phyloP scores from a whole-genome alignment of 352 stramenopile species.

The Phytophthora europaea region DNA sequence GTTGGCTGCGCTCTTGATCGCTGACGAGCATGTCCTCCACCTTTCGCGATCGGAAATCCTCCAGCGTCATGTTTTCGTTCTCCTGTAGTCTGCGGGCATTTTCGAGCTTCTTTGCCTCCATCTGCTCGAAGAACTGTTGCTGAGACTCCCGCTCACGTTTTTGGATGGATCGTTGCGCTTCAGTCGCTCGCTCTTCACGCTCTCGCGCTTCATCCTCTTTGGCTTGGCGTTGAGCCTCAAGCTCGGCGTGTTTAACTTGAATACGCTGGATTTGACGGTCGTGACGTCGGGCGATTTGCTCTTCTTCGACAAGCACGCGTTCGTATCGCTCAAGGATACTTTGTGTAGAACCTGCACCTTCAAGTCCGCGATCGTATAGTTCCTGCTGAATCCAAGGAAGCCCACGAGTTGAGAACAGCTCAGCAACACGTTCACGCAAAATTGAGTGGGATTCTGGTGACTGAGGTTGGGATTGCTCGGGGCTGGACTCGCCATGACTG shows the following conservation, averaged over 20 bases:
- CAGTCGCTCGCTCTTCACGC: constrained; percentile 44
- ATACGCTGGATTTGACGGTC: constrained; percentile 15
- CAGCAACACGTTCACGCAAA: constrained; percentile 31
- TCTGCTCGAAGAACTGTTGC: constrained; percentile 65
- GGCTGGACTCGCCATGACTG: not conserved
- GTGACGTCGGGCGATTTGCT: constrained; percentile 19
- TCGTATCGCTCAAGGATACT: constrained; percentile 61
- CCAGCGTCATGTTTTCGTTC: constrained; percentile 59
- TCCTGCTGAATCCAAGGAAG: constrained; percentile 87
- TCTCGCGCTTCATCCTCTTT: constrained; percentile 54
- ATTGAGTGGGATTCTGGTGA: not conserved
- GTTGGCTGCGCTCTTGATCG: constrained; percentile 39
- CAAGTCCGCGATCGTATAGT: constrained; percentile 76
- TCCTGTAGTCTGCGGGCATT: constrained; percentile 54
- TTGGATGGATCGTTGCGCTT: constrained; percentile 50
- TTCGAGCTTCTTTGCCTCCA: constrained; percentile 62
- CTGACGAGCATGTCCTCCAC: constrained; percentile 44
- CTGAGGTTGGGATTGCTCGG: not conserved
- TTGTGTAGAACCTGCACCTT: constrained; percentile 57
- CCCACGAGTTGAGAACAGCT: constrained; percentile 46
- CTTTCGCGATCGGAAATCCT: constrained; percentile 65
- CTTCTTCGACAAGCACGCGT: constrained; percentile 50
- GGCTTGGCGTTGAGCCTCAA: constrained; percentile 37
- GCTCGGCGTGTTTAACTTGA: constrained; percentile 38
- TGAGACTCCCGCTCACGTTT: constrained; percentile 55